Percentiles rank a stretch among this genome's conserved stretches.
Conservation (phyloP, 345 rosid species). For the Citrus mangshanensis region DNA sequence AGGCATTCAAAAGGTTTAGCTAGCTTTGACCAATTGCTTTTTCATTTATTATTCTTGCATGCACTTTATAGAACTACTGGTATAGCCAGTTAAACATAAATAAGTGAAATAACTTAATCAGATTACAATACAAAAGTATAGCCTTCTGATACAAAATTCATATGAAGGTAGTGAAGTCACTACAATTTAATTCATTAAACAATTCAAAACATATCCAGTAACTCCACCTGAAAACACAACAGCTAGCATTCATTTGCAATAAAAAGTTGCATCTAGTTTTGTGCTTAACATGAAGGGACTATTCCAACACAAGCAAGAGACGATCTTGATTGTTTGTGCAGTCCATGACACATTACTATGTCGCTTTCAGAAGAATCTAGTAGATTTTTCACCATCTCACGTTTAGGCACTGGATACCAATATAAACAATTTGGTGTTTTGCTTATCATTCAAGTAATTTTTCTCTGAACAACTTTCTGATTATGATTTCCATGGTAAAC, state of each 20-base stretch:
- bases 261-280: background rate
- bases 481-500: background rate
- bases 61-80: background rate
- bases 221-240: background rate
- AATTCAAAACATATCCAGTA: background rate
- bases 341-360: background rate
- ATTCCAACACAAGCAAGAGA: background rate
- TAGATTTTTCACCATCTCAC: background rate
- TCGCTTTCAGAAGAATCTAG: background rate
- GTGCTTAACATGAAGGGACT: background rate
- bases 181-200: background rate
- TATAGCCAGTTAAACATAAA: background rate
- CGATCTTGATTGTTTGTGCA: background rate
- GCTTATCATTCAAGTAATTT: background rate
- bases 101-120: background rate
- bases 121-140: background rate
- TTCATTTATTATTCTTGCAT: background rate
- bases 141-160: background rate
- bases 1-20: constrained; percentile 8
- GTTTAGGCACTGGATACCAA: background rate
- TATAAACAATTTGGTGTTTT: background rate
- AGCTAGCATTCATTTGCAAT: background rate
- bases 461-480: background rate
- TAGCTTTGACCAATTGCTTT: constrained; percentile 2
- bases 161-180: background rate